Conservation (phyloP, 139 green algal species). For the Gonium pectorale region DNA sequence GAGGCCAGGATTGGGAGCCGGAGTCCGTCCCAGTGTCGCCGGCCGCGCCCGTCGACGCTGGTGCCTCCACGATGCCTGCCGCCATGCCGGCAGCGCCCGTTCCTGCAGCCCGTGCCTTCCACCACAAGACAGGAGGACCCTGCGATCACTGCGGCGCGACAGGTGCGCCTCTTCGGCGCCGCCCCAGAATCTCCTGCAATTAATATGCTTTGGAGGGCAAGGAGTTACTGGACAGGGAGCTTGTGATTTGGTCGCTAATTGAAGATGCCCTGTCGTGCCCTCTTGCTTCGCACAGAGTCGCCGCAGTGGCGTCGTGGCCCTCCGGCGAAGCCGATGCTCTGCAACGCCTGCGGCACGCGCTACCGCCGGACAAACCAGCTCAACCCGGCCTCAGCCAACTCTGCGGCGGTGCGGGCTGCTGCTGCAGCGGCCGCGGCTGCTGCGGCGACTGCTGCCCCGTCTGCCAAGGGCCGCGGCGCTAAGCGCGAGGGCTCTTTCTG, state of each 20-base stretch:
- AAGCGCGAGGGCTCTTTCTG: not conserved
- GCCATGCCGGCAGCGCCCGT: not conserved
- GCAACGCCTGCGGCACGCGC: slow-evolving; percentile 82
- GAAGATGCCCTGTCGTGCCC: not conserved
- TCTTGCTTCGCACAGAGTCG: slow-evolving; percentile 50
- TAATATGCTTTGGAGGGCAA: too few species aligned
- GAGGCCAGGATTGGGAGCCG: too few species aligned
- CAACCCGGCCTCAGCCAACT: not conserved
- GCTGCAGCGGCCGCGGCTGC: not conserved
- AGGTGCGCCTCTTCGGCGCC: slow-evolving; percentile 1
- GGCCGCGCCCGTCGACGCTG: too few species aligned
- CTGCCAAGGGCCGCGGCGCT: not conserved
- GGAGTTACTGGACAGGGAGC: too few species aligned
- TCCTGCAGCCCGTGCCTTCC: slow-evolving; percentile 12
- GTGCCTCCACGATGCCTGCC: not conserved
- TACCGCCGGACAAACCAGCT: slow-evolving; percentile 67
- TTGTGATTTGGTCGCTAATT: too few species aligned
- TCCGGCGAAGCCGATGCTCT: slow-evolving; percentile 69
- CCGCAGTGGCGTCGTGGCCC: slow-evolving; percentile 78
- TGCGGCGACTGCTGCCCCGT: not conserved
- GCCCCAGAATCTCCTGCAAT: too few species aligned
- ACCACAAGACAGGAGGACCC: slow-evolving; percentile 62
- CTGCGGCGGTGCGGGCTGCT: not conserved
- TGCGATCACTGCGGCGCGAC: slow-evolving; percentile 69
- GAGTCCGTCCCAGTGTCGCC: too few species aligned